phyloP scores from a whole-genome alignment of 106 monocot genomes.

The Dendrobium huoshanense region DNA sequence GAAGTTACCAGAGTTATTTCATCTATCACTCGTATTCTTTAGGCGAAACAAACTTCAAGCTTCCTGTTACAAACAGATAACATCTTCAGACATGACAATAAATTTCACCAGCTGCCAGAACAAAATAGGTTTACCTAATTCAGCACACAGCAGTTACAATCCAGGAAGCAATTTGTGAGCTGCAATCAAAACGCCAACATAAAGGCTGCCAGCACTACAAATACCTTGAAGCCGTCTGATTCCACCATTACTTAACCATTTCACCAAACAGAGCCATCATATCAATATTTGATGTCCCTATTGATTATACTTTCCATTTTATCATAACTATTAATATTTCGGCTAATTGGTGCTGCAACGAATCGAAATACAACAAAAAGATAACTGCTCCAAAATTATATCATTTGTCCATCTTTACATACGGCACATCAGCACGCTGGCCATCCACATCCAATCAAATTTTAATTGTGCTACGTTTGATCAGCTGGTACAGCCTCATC shows the following conservation, averaged over 20 bases:
- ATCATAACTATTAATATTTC: neutral
- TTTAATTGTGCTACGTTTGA: constrained; percentile 4
- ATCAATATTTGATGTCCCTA: neutral
- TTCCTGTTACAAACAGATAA: neutral
- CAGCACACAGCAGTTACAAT: neutral
- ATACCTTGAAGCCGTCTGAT: neutral
- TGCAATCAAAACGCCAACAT: neutral
- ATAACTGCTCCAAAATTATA: neutral
- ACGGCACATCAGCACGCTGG: constrained; percentile 2
- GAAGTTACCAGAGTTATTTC: neutral
- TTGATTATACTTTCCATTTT: neutral
- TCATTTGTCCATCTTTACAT: neutral
- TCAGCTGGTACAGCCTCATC: constrained; percentile 11
- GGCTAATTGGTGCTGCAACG: neutral
- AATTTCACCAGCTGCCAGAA: neutral
- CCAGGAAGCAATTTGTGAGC: neutral
- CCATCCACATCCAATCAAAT: neutral
- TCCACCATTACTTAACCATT: neutral
- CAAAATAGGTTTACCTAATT: neutral
- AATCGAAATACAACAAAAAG: neutral
- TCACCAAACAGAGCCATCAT: neutral
- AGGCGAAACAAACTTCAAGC: neutral
- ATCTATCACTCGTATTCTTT: neutral
- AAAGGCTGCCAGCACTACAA: neutral
- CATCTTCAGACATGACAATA: neutral